phyloP scores from a whole-genome alignment of 2,329 filamentous ascomycete species.

The Madurella fahalii region DNA sequence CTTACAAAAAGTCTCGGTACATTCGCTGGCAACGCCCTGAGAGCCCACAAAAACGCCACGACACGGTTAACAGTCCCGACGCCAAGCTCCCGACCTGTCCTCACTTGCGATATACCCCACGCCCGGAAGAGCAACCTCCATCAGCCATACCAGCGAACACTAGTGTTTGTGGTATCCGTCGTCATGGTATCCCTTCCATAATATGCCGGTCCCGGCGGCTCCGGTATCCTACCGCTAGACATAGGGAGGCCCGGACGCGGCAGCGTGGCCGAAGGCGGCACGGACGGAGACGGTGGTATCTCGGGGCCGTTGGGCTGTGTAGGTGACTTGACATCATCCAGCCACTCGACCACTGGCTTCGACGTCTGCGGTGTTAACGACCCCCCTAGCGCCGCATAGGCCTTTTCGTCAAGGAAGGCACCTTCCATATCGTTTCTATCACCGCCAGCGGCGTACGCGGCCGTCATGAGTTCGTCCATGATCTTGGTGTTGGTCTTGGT shows the following conservation, averaged over 20 bases:
- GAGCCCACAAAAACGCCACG: no score
- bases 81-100: no score
- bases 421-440: constrained; percentile 16
- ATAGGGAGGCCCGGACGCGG: background rate
- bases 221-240: background rate
- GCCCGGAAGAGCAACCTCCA: background rate
- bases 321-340: constrained; percentile 20
- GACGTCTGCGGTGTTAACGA: constrained; percentile 1
- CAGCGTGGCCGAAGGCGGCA: constrained; percentile 1
- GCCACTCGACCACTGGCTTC: constrained; percentile 17
- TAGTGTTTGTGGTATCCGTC: constrained; percentile 17
- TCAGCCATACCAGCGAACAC: constrained; percentile 13
- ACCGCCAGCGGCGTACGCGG: constrained; percentile 18
- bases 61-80: no score
- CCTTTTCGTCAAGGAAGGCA: constrained; percentile 17
- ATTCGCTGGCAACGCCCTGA: no score
- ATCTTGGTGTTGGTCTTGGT: constrained; percentile 25
- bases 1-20: no score
- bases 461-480: constrained; percentile 24
- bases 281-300: constrained; percentile 12
- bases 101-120: no score
- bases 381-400: constrained; percentile 19
- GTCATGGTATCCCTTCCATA: constrained; percentile 17
- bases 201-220: constrained; percentile 13
- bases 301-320: constrained; percentile 14